Base-by-base conservation (phyloP, 2,329 filamentous ascomycete genomes). In the Sodiomyces alkalinus region DNA sequence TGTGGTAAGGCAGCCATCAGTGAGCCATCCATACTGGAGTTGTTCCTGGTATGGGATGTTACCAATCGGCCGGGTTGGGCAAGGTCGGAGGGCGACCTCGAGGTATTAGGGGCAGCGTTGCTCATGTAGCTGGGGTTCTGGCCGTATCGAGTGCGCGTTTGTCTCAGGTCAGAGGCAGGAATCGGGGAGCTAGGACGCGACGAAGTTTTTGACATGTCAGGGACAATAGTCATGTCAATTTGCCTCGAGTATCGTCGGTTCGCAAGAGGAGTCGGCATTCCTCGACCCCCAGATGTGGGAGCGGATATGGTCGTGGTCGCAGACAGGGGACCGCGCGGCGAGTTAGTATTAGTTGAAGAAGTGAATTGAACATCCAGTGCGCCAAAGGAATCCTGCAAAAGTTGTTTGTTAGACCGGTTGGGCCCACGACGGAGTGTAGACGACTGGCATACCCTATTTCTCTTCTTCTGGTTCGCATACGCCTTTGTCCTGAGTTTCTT, bases 1-100 rank as follows among this genome's bases (percentile, higher is more conserved):
- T 76, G 68, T 32, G 86, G 86, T 44, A 94, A 60, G 34, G 79
- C 78, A 39, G 82, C 81, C 68, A 87, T 90, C 38, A 87, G 74
- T 41, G 82, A 77, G 36, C 77, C 78, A 52, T 94, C 86, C 45
- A 87, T 66, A 52, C 82, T 92, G 30, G 80, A 81, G 43, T 80
- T 80, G 41, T 81, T 80, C 45, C 81, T 73, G 30, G 78, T 72
- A 51, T 93, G 83, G 40, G 64, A 62, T 33, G 63, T 64, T 50
- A 74, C 69, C 40, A 77, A 58, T 43, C 68, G 66, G 38, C 70
- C 67, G 28, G 68, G 62, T 41, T 74, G 70, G 30, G 64, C 59
- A 20, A 83, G 78, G 27, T 68, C 65, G 4, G 77, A 68, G 41
- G 64, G 69, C 41, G 56, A 62, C 46, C 68, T 62, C 25, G 63